A percentile compares a stretch with the other conserved stretches of the same genome.
phyloP scores from a whole-genome alignment of 116 monocot species.

The Dioscorea cayenensis region DNA sequence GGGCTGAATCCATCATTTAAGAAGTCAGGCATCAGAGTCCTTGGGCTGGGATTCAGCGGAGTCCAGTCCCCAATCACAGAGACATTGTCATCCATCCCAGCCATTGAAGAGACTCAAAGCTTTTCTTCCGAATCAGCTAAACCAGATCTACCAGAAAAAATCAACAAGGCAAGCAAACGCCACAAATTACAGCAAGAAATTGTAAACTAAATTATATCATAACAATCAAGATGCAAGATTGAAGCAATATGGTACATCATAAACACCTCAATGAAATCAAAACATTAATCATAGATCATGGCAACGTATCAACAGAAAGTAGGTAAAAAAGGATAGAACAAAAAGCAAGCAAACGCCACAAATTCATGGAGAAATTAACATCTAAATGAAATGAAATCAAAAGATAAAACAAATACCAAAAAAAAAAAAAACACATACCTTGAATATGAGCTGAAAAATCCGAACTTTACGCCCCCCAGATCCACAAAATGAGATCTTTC shows the following conservation, averaged over 20 bases:
- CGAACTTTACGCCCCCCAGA: not conserved
- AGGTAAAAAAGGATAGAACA: no score
- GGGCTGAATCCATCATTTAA: slow-evolving; percentile 29
- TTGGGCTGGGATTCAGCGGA: slow-evolving; percentile 44
- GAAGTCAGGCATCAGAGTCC: slow-evolving; percentile 33
- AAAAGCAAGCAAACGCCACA: no score
- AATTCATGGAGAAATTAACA: no score
- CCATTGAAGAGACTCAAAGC: not conserved
- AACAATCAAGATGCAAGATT: not conserved
- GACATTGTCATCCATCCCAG: slow-evolving; percentile 27
- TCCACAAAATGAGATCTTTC: not conserved
- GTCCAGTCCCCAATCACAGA: slow-evolving; percentile 39
- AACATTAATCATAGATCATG: not conserved
- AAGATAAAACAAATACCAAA: not conserved
- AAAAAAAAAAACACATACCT: not conserved
- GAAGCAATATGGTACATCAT: not conserved
- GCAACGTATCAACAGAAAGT: not conserved
- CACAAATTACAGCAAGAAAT: not conserved
- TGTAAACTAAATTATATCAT: not conserved
- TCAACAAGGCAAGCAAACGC: not conserved
- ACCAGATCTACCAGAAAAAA: not conserved
- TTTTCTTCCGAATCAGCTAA: not conserved
- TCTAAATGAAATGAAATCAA: no score
- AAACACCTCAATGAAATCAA: not conserved
- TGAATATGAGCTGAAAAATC: not conserved